These are phyloP conservation scores for Chamaecrista fasciculata DNA, from an alignment of 306 rosid species.

Conservation along the genomic window DNA sequence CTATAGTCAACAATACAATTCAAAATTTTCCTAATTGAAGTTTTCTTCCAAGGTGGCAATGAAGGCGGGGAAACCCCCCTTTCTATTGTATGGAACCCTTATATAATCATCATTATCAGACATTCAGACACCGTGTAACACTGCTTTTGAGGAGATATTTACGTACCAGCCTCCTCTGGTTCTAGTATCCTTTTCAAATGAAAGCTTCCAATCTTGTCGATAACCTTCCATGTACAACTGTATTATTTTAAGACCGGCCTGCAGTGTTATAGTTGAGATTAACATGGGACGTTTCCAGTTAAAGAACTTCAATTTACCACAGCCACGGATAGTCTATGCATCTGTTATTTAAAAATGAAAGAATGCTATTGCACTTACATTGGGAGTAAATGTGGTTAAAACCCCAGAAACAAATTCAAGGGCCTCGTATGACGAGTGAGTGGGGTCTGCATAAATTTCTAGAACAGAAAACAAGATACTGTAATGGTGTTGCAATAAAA, in stretches of 20 bases:
- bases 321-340: conserved; percentile 1
- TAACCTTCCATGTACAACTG: conserved; percentile 85
- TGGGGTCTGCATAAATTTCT: conserved; percentile 89
- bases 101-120: background rate
- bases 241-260: conserved; percentile 89
- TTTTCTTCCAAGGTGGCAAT: background rate
- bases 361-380: conserved; percentile 45
- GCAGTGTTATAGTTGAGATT: conserved; percentile 35
- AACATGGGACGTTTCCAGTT: conserved; percentile 8
- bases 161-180: conserved; percentile 82
- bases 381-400: conserved; percentile 81
- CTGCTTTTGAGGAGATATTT: conserved; percentile 15
- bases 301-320: conserved; percentile 13
- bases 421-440: conserved; percentile 79
- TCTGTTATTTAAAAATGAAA: background rate
- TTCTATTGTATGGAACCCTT: background rate
- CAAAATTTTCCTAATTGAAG: background rate
- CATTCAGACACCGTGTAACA: too few species aligned
- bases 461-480: conserved; percentile 34
- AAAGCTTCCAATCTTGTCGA: conserved; percentile 92
- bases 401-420: conserved; percentile 74
- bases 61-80: background rate
- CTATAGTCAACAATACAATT: background rate
- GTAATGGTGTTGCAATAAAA: conserved; percentile 30
- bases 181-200: conserved; percentile 75